phyloP scores from a whole-genome alignment of 2,329 filamentous ascomycete species.

The Raffaelea arxii region DNA sequence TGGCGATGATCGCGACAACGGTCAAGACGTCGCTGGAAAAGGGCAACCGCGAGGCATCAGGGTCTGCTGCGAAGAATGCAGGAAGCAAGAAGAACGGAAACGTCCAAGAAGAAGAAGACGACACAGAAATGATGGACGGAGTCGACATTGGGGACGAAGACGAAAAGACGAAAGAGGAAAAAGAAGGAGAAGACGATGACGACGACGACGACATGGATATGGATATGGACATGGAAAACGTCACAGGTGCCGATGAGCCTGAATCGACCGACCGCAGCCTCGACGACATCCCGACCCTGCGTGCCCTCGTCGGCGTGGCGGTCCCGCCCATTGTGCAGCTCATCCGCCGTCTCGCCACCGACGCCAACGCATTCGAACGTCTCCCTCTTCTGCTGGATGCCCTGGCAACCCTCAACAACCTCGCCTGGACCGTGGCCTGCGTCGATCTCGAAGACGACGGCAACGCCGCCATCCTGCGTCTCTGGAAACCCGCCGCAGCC shows the following conservation, averaged over 20 bases:
- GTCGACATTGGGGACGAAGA: constrained; percentile 14
- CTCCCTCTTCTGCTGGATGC: constrained; percentile 45
- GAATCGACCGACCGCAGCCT: constrained; percentile 33
- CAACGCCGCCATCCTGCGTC: constrained; percentile 39
- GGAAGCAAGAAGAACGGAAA: constrained; percentile 26
- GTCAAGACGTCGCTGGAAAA: constrained; percentile 42
- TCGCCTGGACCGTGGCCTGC: constrained; percentile 56
- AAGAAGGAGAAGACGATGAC: constrained; percentile 22
- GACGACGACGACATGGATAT: constrained; percentile 8
- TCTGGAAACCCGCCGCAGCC: constrained; percentile 44
- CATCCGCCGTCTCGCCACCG: constrained; percentile 28
- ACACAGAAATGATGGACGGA: constrained; percentile 38
- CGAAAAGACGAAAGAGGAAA: constrained; percentile 19
- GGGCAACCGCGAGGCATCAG: constrained; percentile 27
- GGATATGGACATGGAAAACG: constrained; percentile 52
- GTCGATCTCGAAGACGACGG: constrained; percentile 47
- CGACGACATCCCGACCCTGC: constrained; percentile 45
- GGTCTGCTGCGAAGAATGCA: constrained; percentile 25
- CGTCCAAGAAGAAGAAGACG: constrained; percentile 38
- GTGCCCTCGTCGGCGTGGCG: constrained; percentile 33
- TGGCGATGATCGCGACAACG: constrained; percentile 54
- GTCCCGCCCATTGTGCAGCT: constrained; percentile 41
- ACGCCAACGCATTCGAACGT: too few relatives aligned
- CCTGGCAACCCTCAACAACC: constrained; percentile 54
- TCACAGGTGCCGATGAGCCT: constrained; percentile 37